Evolutionary conservation across 176 grass and related monocot species (phyloP).

Genomic region (Bolboschoenus planiculmis): DNA sequence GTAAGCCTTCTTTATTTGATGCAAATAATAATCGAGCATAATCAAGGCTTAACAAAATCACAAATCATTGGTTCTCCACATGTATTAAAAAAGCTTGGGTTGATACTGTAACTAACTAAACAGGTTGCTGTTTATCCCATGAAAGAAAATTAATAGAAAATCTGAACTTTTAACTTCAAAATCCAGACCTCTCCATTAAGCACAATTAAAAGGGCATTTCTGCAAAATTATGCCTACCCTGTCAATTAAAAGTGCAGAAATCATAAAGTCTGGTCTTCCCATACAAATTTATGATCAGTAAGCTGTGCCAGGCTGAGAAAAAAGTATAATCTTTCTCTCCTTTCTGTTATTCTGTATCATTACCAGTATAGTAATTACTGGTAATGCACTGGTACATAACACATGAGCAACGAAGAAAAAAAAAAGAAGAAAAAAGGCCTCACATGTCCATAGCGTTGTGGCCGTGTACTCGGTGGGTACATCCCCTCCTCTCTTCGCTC

Average conservation of each 20-base stretch:
- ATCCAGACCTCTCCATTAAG: background rate
- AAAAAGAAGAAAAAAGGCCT: too few relatives aligned
- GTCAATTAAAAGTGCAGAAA: too few relatives aligned
- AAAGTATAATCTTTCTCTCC: background rate
- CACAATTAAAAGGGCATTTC: background rate
- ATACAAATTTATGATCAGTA: background rate
- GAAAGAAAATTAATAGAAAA: background rate
- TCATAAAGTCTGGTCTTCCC: background rate
- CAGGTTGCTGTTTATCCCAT: background rate
- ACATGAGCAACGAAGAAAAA: background rate
- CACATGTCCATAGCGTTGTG: background rate
- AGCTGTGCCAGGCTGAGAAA: background rate
- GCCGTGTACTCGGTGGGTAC: background rate
- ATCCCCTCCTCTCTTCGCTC: slow-evolving; percentile 10
- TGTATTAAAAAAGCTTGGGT: background rate
- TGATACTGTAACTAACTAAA: background rate
- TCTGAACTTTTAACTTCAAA: background rate
- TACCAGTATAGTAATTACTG: background rate
- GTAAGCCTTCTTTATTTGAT: background rate
- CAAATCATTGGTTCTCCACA: background rate
- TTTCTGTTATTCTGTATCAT: background rate
- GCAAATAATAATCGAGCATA: background rate
- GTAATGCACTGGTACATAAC: background rate
- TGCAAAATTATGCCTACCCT: background rate
- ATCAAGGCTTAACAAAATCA: background rate